Base-by-base conservation (phyloP, 805 yeast species). In the Candida alai region DNA sequence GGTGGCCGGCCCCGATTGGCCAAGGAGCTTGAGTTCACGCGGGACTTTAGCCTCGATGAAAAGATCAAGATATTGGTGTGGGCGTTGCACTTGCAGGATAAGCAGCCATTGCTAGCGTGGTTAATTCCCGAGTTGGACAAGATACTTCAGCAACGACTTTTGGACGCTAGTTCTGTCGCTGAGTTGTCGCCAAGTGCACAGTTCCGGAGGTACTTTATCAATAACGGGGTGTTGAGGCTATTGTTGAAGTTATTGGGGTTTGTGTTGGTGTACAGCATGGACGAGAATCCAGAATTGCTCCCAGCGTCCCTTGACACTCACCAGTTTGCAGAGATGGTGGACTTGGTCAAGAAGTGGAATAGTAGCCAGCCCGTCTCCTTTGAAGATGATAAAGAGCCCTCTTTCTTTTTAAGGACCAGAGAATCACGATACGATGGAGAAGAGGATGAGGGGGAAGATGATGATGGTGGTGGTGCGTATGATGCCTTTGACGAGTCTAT, bases 41-140 rank as follows among this genome's bases (percentile, higher is more conserved):
- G 63, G 11, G 55, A 52, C 3, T 51, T 60, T 30, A 33, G 50
- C 36, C 43, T 62, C 10, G 78, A 76, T 26, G 75, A 72, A 31
- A 68, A 74, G 37, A 51, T 73, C 12, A 70, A 74, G 18, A 62
- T 78, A 12, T 45, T 76, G 26, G 71, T 78, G 4, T 71, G 76
- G 17, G 65, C 73, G 6, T 48, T 78, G 30, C 51, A 66, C 26
- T 66, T 64, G 34, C 66, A 68, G 37, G 77, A 69, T 14, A 67
- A 69, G 40, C 50, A 48, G 21, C 52, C 55, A 0, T 45, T 68
- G 4, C 49, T 81, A 11, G 64, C 65, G n/a, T 67, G 73, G 68
- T 40, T 77, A 11, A 49, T 60, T 3, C 46, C 52, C 4, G 68
- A 60, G 19, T 40, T 74, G 20, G 54, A 51, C 24, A 41, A 49